phyloP scores from a whole-genome alignment of 257 asterid species.

The Linderniella brevidens region DNA sequence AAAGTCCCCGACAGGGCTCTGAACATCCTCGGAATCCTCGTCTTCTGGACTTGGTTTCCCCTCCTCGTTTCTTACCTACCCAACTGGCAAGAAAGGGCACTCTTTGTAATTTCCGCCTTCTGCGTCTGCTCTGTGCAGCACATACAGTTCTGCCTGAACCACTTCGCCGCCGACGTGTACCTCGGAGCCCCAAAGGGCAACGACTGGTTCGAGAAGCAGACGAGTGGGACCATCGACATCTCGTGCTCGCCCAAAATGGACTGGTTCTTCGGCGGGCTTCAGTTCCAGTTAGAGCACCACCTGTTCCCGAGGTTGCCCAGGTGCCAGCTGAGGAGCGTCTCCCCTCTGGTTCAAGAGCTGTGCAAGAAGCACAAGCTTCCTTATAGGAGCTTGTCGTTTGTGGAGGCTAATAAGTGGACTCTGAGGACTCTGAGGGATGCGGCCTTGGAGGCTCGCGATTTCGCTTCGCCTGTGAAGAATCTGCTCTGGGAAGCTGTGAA shows the following conservation, averaged over 20 bases:
- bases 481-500: constrained; percentile 86
- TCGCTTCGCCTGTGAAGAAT: constrained; percentile 31
- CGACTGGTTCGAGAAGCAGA: constrained; percentile 87
- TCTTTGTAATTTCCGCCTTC: constrained; percentile 46
- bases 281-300: constrained; percentile 84
- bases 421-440: neutral
- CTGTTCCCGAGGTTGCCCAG: constrained; percentile 87
- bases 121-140: constrained; percentile 53
- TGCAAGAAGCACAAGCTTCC: constrained; percentile 24
- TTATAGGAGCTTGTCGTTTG: neutral
- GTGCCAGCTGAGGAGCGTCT: constrained; percentile 51
- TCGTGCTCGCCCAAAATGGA: constrained; percentile 53
- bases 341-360: constrained; percentile 58
- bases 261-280: constrained; percentile 80
- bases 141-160: constrained; percentile 68
- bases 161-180: constrained; percentile 58
- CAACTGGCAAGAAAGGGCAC: constrained; percentile 40
- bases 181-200: constrained; percentile 63
- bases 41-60: constrained; percentile 93
- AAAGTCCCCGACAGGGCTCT: constrained; percentile 47
- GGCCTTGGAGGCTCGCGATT: constrained; percentile 41
- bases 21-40: constrained; percentile 49
- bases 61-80: constrained; percentile 51
- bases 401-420: neutral
- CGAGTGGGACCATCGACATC: constrained; percentile 61